Conservation (phyloP, 1,139 yeast species). For the Magnusiomyces tetraspermus region DNA sequence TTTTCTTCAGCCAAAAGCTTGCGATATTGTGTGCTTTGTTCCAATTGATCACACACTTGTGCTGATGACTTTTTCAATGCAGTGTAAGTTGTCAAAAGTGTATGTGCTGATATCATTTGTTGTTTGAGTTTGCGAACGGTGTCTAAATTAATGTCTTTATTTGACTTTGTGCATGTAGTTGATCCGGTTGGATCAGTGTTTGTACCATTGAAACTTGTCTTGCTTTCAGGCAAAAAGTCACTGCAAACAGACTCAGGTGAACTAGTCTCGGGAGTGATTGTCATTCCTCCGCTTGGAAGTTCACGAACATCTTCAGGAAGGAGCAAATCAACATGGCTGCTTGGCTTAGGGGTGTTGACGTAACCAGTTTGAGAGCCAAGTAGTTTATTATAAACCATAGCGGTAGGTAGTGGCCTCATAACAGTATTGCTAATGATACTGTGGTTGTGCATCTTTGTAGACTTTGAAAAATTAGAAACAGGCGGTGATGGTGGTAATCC, state of each 20-base stretch:
- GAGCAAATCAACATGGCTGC: not conserved
- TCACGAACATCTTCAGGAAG: not conserved
- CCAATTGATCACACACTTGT: slow-evolving; percentile 1
- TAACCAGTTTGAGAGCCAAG: no score
- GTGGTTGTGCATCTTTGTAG: no score
- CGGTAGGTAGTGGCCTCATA: no score
- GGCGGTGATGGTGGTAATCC: no score
- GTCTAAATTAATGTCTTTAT: not conserved
- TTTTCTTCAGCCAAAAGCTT: slow-evolving; percentile 12
- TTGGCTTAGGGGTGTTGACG: no score
- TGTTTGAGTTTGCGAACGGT: slow-evolving; percentile 4
- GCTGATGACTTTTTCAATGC: slow-evolving; percentile 8
- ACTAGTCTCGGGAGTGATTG: not conserved
- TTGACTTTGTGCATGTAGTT: not conserved
- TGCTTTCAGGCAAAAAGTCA: not conserved
- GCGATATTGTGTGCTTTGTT: slow-evolving; percentile 10
- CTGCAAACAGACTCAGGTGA: not conserved
- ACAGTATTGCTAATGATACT: no score
- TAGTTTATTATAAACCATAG: no score
- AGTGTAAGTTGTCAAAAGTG: slow-evolving; percentile 11
- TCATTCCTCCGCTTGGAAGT: not conserved
- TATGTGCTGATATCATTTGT: slow-evolving; percentile 10
- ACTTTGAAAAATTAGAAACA: no score
- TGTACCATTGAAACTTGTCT: not conserved
- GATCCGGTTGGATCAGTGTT: not conserved